These are phyloP conservation scores for Lasiosphaeris hirsuta DNA, from an alignment of 495 filamentous ascomycete species.

Conservation along the genomic window DNA sequence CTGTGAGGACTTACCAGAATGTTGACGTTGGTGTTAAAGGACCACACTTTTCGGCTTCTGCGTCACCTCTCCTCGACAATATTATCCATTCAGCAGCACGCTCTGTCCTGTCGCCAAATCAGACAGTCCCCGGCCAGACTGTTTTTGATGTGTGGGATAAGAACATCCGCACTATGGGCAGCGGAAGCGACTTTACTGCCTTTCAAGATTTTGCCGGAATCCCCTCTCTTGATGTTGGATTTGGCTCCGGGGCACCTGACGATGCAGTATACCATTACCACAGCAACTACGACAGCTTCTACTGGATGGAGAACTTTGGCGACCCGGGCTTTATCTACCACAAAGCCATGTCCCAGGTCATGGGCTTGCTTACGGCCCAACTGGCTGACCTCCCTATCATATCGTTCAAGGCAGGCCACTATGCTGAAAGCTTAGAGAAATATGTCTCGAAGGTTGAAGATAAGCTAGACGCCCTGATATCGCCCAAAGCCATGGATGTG, in stretches of 20 bases:
- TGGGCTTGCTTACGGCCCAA: conserved; percentile 74
- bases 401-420: conserved; percentile 71
- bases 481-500: conserved; percentile 11
- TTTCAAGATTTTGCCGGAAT: conserved; percentile 91
- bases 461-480: conserved; percentile 45
- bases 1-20: conserved; percentile 43
- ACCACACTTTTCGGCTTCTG: conserved; percentile 63
- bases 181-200: conserved; percentile 83
- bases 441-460: conserved; percentile 67
- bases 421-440: conserved; percentile 58
- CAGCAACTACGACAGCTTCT: conserved; percentile 88
- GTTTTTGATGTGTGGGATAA: conserved; percentile 73
- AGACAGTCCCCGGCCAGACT: conserved; percentile 73
- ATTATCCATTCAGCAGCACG: conserved; percentile 66
- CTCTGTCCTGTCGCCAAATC: conserved; percentile 75
- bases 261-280: conserved; percentile 70
- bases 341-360: conserved; percentile 71
- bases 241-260: conserved; percentile 48
- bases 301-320: conserved; percentile 81
- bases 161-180: conserved; percentile 64
- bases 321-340: conserved; percentile 87
- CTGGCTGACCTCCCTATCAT: conserved; percentile 76
- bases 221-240: conserved; percentile 81
- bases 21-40: conserved; percentile 80
- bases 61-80: conserved; percentile 75